Evolutionary conservation across 495 filamentous ascomycete genomes (phyloP).

Genomic region (Cercophora newfieldiana): DNA sequence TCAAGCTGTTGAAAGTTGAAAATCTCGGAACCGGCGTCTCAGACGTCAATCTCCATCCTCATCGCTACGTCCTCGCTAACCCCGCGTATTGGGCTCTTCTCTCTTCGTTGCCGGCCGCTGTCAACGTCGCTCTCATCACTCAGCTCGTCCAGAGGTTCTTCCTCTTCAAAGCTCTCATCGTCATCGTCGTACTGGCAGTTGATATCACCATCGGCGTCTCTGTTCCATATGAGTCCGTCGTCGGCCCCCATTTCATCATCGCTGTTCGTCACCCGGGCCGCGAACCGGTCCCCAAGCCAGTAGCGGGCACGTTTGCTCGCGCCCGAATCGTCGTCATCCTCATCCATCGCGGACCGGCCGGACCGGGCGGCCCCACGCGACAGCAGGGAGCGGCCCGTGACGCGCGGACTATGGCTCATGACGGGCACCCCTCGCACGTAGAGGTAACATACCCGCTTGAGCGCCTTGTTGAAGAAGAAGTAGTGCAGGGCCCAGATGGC

Average conservation of each 20-base stretch:
- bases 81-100: conserved; percentile 58
- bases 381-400: conserved; percentile 27
- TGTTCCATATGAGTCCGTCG: conserved; percentile 48
- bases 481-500: conserved; percentile 94
- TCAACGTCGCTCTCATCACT: conserved; percentile 36
- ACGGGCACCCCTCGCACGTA: conserved; percentile 84
- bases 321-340: conserved; percentile 7
- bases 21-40: too few species aligned
- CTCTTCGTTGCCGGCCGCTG: conserved; percentile 43
- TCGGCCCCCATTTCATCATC: conserved; percentile 48
- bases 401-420: conserved; percentile 66
- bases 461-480: conserved; percentile 93
- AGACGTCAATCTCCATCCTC: conserved; percentile 63
- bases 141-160: conserved; percentile 57
- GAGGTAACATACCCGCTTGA: conserved; percentile 93
- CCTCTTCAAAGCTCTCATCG: conserved; percentile 48
- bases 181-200: conserved; percentile 55
- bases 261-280: conserved; percentile 39
- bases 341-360: conserved; percentile 16
- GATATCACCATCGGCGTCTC: conserved; percentile 53
- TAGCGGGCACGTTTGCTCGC: conserved; percentile 21
- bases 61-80: conserved; percentile 74
- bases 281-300: conserved; percentile 73
- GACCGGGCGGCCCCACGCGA: conserved; percentile 21
- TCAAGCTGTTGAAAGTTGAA: conserved; percentile 4